phyloP scores from a whole-genome alignment of 129 eudicot species.

The Arctium lappa region DNA sequence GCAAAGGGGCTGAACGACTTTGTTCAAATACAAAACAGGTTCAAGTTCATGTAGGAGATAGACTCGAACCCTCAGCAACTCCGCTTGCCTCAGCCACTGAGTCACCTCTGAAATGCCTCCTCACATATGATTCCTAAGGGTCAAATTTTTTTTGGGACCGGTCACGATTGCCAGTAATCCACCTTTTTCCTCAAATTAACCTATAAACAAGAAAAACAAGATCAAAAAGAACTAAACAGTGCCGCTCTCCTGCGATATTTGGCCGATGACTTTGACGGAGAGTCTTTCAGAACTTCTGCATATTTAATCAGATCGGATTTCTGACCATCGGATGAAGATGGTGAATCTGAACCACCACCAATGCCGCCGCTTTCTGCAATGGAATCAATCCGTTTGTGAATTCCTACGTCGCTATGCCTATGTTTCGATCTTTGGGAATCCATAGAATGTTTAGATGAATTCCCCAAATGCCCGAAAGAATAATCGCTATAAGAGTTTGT shows the following conservation, averaged over 20 bases:
- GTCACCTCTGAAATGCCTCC: too few species aligned
- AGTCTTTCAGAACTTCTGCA: constrained; percentile 51
- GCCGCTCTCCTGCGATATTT: constrained; percentile 48
- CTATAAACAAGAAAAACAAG: neutral
- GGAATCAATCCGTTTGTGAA: constrained; percentile 31
- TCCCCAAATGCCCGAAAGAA: constrained; percentile 16
- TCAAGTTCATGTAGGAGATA: too few species aligned
- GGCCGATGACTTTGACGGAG: constrained; percentile 14
- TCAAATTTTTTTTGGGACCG: too few species aligned
- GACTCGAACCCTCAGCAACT: too few species aligned
- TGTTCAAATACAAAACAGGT: too few species aligned
- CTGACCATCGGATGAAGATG: constrained; percentile 23
- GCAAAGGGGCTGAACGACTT: too few species aligned
- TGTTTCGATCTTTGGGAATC: constrained; percentile 35
- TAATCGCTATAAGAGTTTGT: constrained; percentile 27
- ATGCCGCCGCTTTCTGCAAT: constrained; percentile 22
- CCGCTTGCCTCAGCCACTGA: too few species aligned
- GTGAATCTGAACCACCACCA: constrained; percentile 18
- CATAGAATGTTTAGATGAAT: constrained; percentile 36
- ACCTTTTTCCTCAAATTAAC: neutral
- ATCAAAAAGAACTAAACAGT: constrained; percentile 43
- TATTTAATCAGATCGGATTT: constrained; percentile 53
- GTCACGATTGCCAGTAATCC: too few species aligned
- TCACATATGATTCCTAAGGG: too few species aligned
- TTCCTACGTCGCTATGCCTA: constrained; percentile 35